Percentiles rank a stretch among this genome's conserved stretches.
These are phyloP conservation scores for Fusarium abutilonis DNA, from an alignment of 2,329 filamentous ascomycete genomes.

Conservation along the genomic window DNA sequence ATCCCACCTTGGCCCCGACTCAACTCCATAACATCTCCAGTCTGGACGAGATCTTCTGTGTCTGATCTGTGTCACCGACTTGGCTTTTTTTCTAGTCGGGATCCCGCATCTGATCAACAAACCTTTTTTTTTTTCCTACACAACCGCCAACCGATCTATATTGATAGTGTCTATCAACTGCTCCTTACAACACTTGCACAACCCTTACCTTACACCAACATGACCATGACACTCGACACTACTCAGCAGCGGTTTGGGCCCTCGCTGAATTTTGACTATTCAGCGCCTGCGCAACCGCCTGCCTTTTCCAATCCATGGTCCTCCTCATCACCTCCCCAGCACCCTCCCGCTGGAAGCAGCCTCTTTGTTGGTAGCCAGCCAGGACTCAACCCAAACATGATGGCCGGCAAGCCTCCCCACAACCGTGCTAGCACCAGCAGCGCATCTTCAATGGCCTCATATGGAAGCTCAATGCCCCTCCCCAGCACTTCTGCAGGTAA, in stretches of 20 bases:
- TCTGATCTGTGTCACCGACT: conserved; percentile 57
- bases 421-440: conserved; percentile 67
- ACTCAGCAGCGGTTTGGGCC: conserved; percentile 83
- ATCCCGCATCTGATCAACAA: conserved; percentile 65
- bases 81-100: conserved; percentile 57
- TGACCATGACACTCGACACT: conserved; percentile 96
- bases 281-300: conserved; percentile 61
- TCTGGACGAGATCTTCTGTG: conserved; percentile 50
- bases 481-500: conserved; percentile 77
- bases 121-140: conserved; percentile 44
- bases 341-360: conserved; percentile 64
- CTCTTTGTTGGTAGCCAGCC: conserved; percentile 71
- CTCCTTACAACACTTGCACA: conserved; percentile 21
- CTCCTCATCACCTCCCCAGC: conserved; percentile 56
- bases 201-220: conserved; percentile 57
- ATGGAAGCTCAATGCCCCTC: conserved; percentile 75
- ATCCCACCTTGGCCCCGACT: conserved; percentile 59
- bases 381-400: conserved; percentile 65
- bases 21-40: conserved; percentile 49
- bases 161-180: conserved; percentile 37
- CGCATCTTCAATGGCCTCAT: conserved; percentile 71
- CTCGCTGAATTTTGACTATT: conserved; percentile 81
- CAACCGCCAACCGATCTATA: conserved; percentile 40
- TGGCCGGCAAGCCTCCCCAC: conserved; percentile 55
- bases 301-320: conserved; percentile 95